Percentiles rank a stretch among this genome's conserved stretches.
Evolutionary conservation across 345 rosid genomes (phyloP).

Genomic region (Triadica sebifera): DNA sequence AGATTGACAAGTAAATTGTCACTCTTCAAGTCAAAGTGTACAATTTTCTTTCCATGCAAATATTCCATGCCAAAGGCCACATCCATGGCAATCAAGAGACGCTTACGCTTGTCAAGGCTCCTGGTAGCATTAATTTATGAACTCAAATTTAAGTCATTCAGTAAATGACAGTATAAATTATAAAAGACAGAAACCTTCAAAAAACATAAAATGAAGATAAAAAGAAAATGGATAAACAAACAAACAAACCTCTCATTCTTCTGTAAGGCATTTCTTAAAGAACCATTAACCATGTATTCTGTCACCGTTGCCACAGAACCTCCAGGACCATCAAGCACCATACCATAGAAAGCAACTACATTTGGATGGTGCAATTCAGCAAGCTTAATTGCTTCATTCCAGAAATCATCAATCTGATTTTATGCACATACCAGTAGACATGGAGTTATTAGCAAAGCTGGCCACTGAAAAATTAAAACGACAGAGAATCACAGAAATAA

Average conservation of each 20-base stretch:
- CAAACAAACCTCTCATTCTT: slow-evolving; percentile 49
- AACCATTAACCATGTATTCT: slow-evolving; percentile 73
- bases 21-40: slow-evolving; percentile 71
- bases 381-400: slow-evolving; percentile 76
- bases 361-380: slow-evolving; percentile 87
- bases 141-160: neutral
- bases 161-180: too few species aligned
- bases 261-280: slow-evolving; percentile 57
- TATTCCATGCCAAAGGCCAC: slow-evolving; percentile 79
- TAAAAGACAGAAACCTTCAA: neutral
- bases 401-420: slow-evolving; percentile 61
- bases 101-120: slow-evolving; percentile 58
- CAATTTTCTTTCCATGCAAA: slow-evolving; percentile 65
- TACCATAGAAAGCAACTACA: slow-evolving; percentile 73
- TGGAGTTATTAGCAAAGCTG: neutral
- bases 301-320: slow-evolving; percentile 74
- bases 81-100: slow-evolving; percentile 63
- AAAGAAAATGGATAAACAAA: neutral
- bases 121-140: slow-evolving; percentile 26
- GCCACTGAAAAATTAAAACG: neutral
- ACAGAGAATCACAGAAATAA: neutral
- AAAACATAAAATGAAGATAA: neutral
- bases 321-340: slow-evolving; percentile 71
- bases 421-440: slow-evolving; percentile 3
- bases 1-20: slow-evolving; percentile 76